phyloP scores from a whole-genome alignment of 345 rosid genomes.

The Gossypium raimondii region DNA sequence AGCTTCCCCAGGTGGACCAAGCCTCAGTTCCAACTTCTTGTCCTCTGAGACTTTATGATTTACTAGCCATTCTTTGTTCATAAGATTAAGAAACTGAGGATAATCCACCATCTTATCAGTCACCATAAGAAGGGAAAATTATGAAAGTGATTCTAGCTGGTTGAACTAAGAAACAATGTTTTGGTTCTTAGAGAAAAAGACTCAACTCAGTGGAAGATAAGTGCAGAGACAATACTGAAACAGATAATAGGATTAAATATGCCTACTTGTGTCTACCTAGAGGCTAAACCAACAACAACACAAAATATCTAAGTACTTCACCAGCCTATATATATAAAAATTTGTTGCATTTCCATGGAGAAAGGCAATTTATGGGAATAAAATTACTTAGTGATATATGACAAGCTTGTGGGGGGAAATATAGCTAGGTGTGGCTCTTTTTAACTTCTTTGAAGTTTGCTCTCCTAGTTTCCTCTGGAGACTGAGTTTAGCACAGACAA shows the following conservation, averaged over 20 bases:
- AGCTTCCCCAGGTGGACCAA: constrained; percentile 74
- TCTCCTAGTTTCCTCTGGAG: not conserved
- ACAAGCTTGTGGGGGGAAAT: not conserved
- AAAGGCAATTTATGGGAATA: not conserved
- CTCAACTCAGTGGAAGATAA: not conserved
- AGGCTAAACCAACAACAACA: not conserved
- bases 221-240: not conserved
- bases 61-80: constrained; percentile 9
- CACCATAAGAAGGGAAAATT: not conserved
- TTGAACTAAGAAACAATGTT: not conserved
- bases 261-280: not conserved
- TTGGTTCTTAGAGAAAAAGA: not conserved
- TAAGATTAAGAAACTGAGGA: constrained; percentile 10
- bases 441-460: not conserved
- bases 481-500: not conserved
- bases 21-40: constrained; percentile 81
- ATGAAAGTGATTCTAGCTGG: not conserved
- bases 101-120: constrained; percentile 8
- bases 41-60: constrained; percentile 2
- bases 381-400: not conserved
- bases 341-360: not conserved
- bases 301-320: not conserved
- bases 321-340: not conserved
- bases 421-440: not conserved
- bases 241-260: not conserved